Conservation (phyloP, 257 asterid species). For the Plectranthus barbatus region DNA sequence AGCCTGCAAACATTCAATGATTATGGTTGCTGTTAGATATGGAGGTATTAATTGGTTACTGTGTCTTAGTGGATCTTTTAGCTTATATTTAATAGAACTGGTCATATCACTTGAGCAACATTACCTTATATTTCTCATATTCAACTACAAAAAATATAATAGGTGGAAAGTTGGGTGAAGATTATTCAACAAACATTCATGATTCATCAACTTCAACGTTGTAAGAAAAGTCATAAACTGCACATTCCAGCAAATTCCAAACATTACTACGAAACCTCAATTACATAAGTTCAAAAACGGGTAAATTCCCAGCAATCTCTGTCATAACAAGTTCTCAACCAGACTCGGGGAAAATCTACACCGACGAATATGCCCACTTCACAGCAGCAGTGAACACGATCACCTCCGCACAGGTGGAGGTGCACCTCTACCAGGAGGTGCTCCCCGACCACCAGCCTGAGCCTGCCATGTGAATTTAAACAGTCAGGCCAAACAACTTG, state of each 20-base stretch:
- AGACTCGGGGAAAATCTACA: not conserved
- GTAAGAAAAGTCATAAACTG: not conserved
- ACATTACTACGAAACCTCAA: slow-evolving; percentile 5
- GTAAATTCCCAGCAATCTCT: not conserved
- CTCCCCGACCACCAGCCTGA: slow-evolving; percentile 91
- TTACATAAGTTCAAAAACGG: not conserved
- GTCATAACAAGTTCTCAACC: not conserved
- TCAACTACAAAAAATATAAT: not conserved
- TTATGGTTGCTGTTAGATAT: no score
- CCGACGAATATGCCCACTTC: not conserved
- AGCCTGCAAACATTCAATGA: no score
- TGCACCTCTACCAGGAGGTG: slow-evolving; percentile 72
- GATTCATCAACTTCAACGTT: not conserved
- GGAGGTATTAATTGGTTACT: no score
- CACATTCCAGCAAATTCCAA: slow-evolving; percentile 9
- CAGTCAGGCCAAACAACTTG: slow-evolving; percentile 7
- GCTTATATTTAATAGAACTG: no score
- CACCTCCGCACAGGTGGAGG: slow-evolving; percentile 86
- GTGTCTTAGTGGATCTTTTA: no score
- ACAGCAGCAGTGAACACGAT: slow-evolving; percentile 9
- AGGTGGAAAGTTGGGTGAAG: not conserved
- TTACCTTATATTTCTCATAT: no score
- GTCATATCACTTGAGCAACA: no score
- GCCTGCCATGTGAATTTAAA: slow-evolving; percentile 42
- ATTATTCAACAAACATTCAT: not conserved